These are phyloP conservation scores for Schizophyllum amplum DNA, from an alignment of 1,284 basidiomycete genomes.

Conservation along the genomic window DNA sequence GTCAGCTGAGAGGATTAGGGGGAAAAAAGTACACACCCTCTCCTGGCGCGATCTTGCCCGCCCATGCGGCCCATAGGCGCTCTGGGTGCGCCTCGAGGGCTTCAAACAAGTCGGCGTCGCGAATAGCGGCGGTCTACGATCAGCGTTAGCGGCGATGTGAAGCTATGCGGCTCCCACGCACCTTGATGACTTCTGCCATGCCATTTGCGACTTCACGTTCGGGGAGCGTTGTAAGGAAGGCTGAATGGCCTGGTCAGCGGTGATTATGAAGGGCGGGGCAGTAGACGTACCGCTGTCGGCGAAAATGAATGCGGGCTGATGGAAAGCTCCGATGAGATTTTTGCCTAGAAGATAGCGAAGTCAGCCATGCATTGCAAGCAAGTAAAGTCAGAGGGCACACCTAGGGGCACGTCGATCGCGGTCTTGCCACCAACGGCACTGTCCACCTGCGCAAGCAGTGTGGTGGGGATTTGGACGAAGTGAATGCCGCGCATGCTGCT, in stretches of 20 bases:
- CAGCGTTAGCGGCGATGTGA: too few relatives aligned
- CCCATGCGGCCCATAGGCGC: slow-evolving; percentile 51
- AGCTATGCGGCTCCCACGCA: slow-evolving; percentile 23
- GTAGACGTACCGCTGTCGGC: slow-evolving; percentile 49
- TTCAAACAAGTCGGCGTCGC: slow-evolving; percentile 84
- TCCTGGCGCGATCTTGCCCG: not conserved
- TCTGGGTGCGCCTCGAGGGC: slow-evolving; percentile 78
- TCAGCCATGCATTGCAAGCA: too few relatives aligned
- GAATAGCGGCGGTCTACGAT: slow-evolving; percentile 91
- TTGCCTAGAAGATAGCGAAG: slow-evolving; percentile 70
- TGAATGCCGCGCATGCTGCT: slow-evolving; percentile 53
- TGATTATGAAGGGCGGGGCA: not conserved
- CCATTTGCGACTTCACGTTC: slow-evolving; percentile 94
- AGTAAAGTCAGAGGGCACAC: not conserved
- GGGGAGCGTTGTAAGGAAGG: slow-evolving; percentile 92
- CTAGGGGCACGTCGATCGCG: slow-evolving; percentile 84
- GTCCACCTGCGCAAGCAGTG: slow-evolving; percentile 97
- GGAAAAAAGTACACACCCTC: not conserved
- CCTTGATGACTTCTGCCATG: slow-evolving; percentile 98
- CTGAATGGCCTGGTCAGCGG: slow-evolving; percentile 32
- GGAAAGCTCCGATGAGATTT: slow-evolving; percentile 97
- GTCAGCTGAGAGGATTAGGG: not conserved
- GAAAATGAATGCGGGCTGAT: slow-evolving; percentile 97
- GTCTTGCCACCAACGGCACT: slow-evolving; percentile 98
- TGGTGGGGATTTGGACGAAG: slow-evolving; percentile 95